Base-by-base conservation (phyloP, 2,329 filamentous ascomycete species). In the Daldinia sp. region DNA sequence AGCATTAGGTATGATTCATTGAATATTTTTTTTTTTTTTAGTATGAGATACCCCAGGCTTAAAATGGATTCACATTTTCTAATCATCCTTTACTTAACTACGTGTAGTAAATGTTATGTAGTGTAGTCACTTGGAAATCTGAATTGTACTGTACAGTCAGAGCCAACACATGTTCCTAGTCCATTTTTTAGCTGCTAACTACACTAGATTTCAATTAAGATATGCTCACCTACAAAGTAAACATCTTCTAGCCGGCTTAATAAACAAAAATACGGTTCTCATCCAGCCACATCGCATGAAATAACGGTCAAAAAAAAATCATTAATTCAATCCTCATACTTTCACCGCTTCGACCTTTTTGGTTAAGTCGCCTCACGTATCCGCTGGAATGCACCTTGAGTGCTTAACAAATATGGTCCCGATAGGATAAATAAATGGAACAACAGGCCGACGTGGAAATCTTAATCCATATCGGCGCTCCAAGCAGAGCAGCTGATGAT, bases 391-490 rank as follows among this genome's bases (percentile, higher is more conserved):
- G 46, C 46, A 51, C 46, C 46, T 26, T 18, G 46, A 18, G 46
- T 54, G 13, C 51, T 44, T 50, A 51, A 46, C 39, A 41, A 51
- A 63, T 58, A 71, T 73, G 69, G 48, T 60, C 61, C 37, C 42
- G 54, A 62, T 73, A 65, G 50, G 77, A 77, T 72, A 68, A 59
- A 79, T 79, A 68, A 59, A 79, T 79, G 77, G 76, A 75, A 60
- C 51, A 70, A 57, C 63, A 72, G 46, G 39, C 68, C 54, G 78
- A 83, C 65, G 79, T 82, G 58, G 86, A 89, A 77, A 86, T 89
- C 50, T 80, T 89, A 50, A 82, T 88, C 57, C 87, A 89, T 74
- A 82, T 87, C 62, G 77, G 83, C 10, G 87, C 87, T 33, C 84
- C 86, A 6, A 83, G 84, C 72, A 82, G 76, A 42, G 78, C 80